Conservation (phyloP, 1,139 yeast species). For the Protomyces macrosporus region DNA sequence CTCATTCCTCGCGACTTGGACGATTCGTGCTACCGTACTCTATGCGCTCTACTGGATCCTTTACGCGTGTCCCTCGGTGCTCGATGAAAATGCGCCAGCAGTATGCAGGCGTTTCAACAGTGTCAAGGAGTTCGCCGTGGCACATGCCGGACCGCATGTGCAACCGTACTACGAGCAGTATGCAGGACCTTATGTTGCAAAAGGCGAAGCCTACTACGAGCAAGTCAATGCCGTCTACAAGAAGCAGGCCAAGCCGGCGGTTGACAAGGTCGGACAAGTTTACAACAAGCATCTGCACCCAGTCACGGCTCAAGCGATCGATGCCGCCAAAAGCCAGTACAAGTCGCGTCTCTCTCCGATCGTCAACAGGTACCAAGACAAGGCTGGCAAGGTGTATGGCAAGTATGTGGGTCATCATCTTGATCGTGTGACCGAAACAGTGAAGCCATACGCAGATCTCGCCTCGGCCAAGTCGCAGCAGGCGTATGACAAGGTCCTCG, state of each 20-base stretch:
- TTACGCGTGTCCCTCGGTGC: slow-evolving; percentile 19
- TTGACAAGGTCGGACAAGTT: not conserved
- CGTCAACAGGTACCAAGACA: not conserved
- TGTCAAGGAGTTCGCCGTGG: slow-evolving; percentile 3
- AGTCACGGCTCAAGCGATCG: slow-evolving; percentile 1
- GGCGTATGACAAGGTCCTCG: slow-evolving; percentile 1
- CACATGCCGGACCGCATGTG: slow-evolving; percentile 12
- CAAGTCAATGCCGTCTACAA: slow-evolving; percentile 9
- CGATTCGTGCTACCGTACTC: slow-evolving; percentile 9
- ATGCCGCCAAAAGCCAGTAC: slow-evolving; percentile 2
- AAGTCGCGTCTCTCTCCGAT: slow-evolving; percentile 2
- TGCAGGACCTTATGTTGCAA: slow-evolving; percentile 18
- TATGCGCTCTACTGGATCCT: slow-evolving; percentile 23
- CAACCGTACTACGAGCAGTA: slow-evolving; percentile 23
- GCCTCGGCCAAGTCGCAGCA: not conserved
- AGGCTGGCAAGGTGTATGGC: not conserved
- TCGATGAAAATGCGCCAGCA: slow-evolving; percentile 6
- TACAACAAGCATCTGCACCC: slow-evolving; percentile 16
- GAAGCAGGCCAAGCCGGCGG: slow-evolving; percentile 19
- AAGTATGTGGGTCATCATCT: slow-evolving; percentile 10
- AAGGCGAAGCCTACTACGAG: slow-evolving; percentile 16
- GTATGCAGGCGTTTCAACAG: slow-evolving; percentile 17
- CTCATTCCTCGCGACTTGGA: slow-evolving; percentile 4
- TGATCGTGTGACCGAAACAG: not conserved
- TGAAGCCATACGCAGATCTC: slow-evolving; percentile 6